phyloP scores from a whole-genome alignment of 1,139 yeast genomes.

The Lodderomyces oxycetoniae region DNA sequence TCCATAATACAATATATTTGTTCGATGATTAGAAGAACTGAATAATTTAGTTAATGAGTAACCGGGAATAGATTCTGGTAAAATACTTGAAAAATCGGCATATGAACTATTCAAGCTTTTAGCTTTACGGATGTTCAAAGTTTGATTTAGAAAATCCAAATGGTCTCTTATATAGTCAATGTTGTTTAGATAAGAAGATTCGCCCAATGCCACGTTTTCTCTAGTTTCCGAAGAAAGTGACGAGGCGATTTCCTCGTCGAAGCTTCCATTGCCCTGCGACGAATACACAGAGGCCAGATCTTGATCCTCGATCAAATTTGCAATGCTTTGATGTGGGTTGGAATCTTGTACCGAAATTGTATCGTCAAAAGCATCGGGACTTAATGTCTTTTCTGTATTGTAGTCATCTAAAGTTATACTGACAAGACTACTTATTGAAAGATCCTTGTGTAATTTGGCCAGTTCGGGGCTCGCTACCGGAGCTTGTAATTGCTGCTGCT shows the following conservation, averaged over 20 bases:
- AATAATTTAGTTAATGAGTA: constrained; percentile 21
- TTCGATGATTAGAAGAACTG: constrained; percentile 13
- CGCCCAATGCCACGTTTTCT: constrained; percentile 11
- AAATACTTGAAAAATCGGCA: constrained; percentile 16
- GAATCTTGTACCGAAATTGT: background rate
- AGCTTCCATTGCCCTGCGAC: constrained; percentile 3
- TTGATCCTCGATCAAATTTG: constrained; percentile 10
- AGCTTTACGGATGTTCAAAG: constrained; percentile 10
- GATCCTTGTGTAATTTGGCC: constrained; percentile 2
- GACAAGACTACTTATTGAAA: constrained; percentile 3
- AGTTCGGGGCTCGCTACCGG: too few relatives aligned
- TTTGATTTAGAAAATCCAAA: constrained; percentile 19
- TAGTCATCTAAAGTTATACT: constrained; percentile 6
- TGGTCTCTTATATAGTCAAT: constrained; percentile 24
- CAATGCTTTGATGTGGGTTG: constrained; percentile 11
- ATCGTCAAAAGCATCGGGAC: constrained; percentile 5
- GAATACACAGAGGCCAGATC: constrained; percentile 7
- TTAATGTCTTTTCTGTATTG: constrained; percentile 8
- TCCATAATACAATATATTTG: constrained; percentile 20
- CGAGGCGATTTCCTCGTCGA: constrained; percentile 5
- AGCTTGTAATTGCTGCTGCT: too few relatives aligned
- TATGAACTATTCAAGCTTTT: constrained; percentile 9
- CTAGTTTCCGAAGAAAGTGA: constrained; percentile 11
- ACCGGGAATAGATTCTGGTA: constrained; percentile 21
- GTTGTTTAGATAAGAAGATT: constrained; percentile 24